These are phyloP conservation scores for Glycine soja DNA, from an alignment of 306 rosid genomes.

Conservation along the genomic window DNA sequence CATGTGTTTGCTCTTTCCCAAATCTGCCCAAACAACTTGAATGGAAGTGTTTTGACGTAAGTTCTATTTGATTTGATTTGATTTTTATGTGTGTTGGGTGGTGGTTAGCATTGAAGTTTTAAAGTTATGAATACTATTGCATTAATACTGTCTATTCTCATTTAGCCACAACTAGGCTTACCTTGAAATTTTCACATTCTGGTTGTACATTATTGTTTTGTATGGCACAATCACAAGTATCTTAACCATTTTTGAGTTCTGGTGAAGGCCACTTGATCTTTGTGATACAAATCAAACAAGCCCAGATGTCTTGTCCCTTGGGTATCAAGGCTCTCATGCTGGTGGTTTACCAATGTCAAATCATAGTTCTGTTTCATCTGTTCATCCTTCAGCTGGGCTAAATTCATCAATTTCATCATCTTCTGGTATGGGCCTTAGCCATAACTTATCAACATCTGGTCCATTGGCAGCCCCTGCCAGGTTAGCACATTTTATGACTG, in stretches of 20 bases:
- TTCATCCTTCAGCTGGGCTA: conserved; percentile 70
- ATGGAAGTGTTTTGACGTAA: conserved; percentile 84
- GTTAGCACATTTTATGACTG: conserved; percentile 53
- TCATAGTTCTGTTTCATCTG: conserved; percentile 69
- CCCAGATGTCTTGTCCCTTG: conserved; percentile 67
- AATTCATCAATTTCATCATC: conserved; percentile 78
- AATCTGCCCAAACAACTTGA: conserved; percentile 75
- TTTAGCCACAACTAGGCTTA: conserved; percentile 25
- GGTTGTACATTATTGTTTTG: conserved; percentile 13
- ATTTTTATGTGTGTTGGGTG: background rate
- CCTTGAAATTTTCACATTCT: conserved; percentile 29
- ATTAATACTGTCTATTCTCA: conserved; percentile 15
- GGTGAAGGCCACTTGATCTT: conserved; percentile 93
- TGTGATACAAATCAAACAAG: conserved; percentile 76
- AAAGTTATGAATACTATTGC: conserved; percentile 18
- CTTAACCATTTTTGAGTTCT: conserved; percentile 49
- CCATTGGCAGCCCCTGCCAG: conserved; percentile 63
- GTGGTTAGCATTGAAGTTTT: background rate
- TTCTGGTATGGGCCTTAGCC: conserved; percentile 71
- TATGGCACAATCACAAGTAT: conserved; percentile 14
- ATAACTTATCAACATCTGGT: conserved; percentile 73
- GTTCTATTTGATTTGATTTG: conserved; percentile 49
- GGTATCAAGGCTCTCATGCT: conserved; percentile 81
- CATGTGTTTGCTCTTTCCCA: conserved; percentile 73
- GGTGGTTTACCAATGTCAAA: conserved; percentile 73